These are phyloP conservation scores for Malus orientalis DNA, from an alignment of 306 rosid genomes.

Conservation along the genomic window DNA sequence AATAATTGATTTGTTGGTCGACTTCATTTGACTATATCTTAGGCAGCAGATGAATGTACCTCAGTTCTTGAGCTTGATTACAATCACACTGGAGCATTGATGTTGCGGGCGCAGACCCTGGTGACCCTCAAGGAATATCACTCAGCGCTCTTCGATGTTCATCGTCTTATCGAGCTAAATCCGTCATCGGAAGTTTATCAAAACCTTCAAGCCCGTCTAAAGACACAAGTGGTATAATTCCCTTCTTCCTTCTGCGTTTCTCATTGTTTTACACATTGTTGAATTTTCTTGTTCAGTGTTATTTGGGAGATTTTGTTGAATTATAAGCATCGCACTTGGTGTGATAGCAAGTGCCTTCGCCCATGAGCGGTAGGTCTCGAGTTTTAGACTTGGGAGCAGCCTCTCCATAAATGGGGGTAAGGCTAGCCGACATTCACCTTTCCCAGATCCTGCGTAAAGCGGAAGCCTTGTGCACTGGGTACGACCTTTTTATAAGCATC, in stretches of 20 bases:
- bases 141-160: conserved; percentile 89
- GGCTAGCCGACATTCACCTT: no score
- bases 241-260: conserved; percentile 14
- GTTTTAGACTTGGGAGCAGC: no score
- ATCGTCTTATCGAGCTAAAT: conserved; percentile 72
- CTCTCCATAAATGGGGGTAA: no score
- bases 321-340: not conserved
- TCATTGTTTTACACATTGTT: conserved; percentile 1
- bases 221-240: conserved; percentile 75
- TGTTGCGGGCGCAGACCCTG: conserved; percentile 80
- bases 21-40: conserved; percentile 15
- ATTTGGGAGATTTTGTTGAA: not conserved
- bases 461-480: no score
- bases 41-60: conserved; percentile 94
- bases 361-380: no score
- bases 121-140: conserved; percentile 82
- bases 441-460: no score
- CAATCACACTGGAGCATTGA: conserved; percentile 75
- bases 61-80: conserved; percentile 83
- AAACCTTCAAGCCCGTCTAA: conserved; percentile 76
- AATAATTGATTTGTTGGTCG: not conserved
- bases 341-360: no score
- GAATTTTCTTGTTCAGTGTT: not conserved
- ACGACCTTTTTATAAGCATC: not conserved
- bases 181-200: conserved; percentile 93